phyloP scores from a whole-genome alignment of 164 flowering plant species.

The Umbellularia californica region DNA sequence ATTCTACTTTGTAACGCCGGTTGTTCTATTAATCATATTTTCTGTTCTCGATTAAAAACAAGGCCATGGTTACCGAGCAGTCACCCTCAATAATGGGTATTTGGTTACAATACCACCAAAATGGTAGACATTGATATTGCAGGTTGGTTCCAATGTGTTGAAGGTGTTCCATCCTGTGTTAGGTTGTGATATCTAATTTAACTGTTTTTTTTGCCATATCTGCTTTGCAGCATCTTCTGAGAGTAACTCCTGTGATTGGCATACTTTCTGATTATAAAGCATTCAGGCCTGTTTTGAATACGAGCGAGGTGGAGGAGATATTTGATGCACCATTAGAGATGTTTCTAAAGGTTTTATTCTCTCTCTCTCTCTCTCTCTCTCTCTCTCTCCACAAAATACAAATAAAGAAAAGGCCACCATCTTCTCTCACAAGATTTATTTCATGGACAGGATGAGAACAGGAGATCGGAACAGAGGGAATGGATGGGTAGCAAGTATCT shows the following conservation, averaged over 20 bases:
- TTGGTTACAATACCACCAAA: neutral
- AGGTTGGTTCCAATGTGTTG: neutral
- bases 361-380: too few species aligned
- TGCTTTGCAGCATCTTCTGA: slow-evolving; percentile 55
- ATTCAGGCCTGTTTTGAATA: slow-evolving; percentile 58
- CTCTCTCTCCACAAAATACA: too few species aligned
- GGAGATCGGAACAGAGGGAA: slow-evolving; percentile 59
- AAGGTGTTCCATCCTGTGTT: neutral
- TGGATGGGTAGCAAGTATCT: slow-evolving; percentile 70
- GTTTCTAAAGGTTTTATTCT: slow-evolving; percentile 72
- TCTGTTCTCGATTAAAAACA: too few species aligned
- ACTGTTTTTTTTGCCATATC: slow-evolving; percentile 7
- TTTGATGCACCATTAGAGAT: slow-evolving; percentile 94
- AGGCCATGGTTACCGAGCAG: too few species aligned
- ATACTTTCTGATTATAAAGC: slow-evolving; percentile 54
- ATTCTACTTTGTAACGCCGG: too few species aligned
- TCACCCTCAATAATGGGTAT: neutral
- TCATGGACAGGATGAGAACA: slow-evolving; percentile 60
- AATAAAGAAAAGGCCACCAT: too few species aligned
- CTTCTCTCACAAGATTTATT: neutral
- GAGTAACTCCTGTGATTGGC: slow-evolving; percentile 85
- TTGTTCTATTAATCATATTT: too few species aligned
- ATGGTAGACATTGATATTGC: neutral
- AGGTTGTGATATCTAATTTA: slow-evolving; percentile 3
- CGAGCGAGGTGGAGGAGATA: slow-evolving; percentile 73